phyloP scores from a whole-genome alignment of 169 alveolate species.

The Plasmodium vinckei region DNA sequence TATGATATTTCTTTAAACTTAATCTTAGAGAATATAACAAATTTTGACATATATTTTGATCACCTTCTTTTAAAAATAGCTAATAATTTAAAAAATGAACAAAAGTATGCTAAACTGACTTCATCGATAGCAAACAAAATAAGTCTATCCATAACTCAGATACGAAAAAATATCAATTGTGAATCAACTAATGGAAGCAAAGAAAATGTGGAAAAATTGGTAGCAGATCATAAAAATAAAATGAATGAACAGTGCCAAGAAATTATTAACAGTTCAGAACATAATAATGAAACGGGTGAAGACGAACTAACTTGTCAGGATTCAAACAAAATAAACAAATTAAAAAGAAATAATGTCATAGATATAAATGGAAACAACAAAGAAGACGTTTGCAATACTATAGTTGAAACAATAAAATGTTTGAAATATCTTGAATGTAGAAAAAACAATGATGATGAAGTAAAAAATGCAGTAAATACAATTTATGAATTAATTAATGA shows the following conservation, averaged over 20 bases:
- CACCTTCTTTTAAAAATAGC: constrained; percentile 30
- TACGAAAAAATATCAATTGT: not conserved
- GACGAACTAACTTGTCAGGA: not conserved
- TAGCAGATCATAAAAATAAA: not conserved
- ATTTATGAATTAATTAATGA: constrained; percentile 32
- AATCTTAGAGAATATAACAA: not conserved
- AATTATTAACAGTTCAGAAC: not conserved
- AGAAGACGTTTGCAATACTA: not conserved
- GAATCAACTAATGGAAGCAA: no score
- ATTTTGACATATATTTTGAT: constrained; percentile 6
- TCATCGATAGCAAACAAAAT: not conserved
- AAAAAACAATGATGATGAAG: constrained; percentile 21
- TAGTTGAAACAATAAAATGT: constrained; percentile 1
- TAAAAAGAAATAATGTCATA: no score
- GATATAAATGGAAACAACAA: no score
- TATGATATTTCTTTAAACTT: constrained; percentile 10
- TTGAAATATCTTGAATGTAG: constrained; percentile 22
- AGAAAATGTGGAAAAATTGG: not conserved
- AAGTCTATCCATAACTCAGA: not conserved
- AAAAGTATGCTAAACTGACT: constrained; percentile 14
- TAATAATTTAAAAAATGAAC: constrained; percentile 15
- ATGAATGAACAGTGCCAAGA: no score
- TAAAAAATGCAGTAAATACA: constrained; percentile 33
- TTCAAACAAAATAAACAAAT: not conserved
- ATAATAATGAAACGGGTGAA: not conserved